Percentiles rank a stretch among this genome's conserved stretches.
Evolutionary conservation across 495 filamentous ascomycete species (phyloP).

Genomic region (Aspergillus sclerotiicarbonarius): DNA sequence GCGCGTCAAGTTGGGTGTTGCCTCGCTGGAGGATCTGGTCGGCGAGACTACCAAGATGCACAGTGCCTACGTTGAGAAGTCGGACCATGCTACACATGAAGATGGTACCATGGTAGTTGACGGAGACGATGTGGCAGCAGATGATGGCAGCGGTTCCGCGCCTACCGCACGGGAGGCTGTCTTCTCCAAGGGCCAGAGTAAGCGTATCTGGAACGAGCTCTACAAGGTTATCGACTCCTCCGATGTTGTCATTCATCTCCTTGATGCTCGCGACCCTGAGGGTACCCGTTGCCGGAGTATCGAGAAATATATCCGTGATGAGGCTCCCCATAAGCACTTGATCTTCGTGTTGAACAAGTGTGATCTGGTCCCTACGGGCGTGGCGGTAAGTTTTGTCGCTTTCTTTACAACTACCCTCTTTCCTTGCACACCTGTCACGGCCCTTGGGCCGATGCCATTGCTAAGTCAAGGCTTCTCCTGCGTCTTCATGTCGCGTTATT

Average conservation of each 20-base stretch:
- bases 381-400: conserved; percentile 73
- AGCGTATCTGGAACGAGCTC: conserved; percentile 97
- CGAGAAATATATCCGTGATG: conserved; percentile 89
- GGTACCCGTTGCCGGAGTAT: conserved; percentile 86
- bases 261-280: conserved; percentile 88
- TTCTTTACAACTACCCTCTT: conserved; percentile 12
- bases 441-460: conserved; percentile 53
- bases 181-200: conserved; percentile 90
- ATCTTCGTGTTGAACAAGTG: conserved; percentile 94
- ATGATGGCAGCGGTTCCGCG: conserved; percentile 46
- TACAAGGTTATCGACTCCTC: conserved; percentile 97
- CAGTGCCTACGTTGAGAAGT: conserved; percentile 71
- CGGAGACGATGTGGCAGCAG: conserved; percentile 51
- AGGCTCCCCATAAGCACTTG: conserved; percentile 93
- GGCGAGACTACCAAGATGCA: conserved; percentile 73
- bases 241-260: conserved; percentile 93
- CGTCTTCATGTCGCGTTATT: conserved; percentile 40
- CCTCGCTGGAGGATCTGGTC: conserved; percentile 76
- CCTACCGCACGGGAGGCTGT: conserved; percentile 79
- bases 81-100: conserved; percentile 68
- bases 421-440: conserved; percentile 18
- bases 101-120: conserved; percentile 61
- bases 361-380: conserved; percentile 87
- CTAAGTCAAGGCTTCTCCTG: conserved; percentile 94
- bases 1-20: conserved; percentile 80